Evolutionary conservation across 371 early-diverging fungal genomes (phyloP).

Genomic region (Mucor velutinosus): DNA sequence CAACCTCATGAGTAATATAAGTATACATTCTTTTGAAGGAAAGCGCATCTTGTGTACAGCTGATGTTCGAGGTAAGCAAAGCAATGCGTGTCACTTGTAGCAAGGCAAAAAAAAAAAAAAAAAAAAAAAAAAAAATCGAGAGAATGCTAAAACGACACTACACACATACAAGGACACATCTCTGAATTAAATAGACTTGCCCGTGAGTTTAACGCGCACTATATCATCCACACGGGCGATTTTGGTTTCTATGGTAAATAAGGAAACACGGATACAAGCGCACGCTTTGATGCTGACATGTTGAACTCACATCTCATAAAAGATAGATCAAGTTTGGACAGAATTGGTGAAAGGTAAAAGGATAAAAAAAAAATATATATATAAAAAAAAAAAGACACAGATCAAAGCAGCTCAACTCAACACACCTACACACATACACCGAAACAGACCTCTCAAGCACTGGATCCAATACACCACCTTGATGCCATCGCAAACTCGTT

Average conservation of each 20-base stretch:
- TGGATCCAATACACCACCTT: slow-evolving; percentile 66
- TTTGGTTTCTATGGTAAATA: slow-evolving; percentile 68
- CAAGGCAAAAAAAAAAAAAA: neutral
- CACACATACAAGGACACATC: slow-evolving; percentile 48
- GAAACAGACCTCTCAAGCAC: slow-evolving; percentile 63
- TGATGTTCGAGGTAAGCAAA: slow-evolving; percentile 33
- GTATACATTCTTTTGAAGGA: slow-evolving; percentile 26
- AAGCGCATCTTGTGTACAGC: slow-evolving; percentile 39
- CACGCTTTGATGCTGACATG: neutral
- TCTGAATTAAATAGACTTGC: slow-evolving; percentile 67
- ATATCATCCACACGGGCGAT: slow-evolving; percentile 71
- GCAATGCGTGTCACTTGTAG: neutral
- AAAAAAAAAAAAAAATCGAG: neutral
- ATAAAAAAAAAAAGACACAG: neutral
- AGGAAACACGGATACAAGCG: neutral
- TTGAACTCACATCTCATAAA: neutral
- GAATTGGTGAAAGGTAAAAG: slow-evolving; percentile 64
- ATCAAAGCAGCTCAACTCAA: neutral
- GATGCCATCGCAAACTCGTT: slow-evolving; percentile 52
- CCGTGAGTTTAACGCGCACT: slow-evolving; percentile 58
- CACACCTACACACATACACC: neutral
- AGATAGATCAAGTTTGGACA: slow-evolving; percentile 59
- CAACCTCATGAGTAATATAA: slow-evolving; percentile 10
- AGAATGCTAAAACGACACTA: neutral
- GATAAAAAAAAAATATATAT: neutral